Base-by-base conservation (phyloP, 2,329 filamentous ascomycete species). In the Exophiala dermatitidis region DNA sequence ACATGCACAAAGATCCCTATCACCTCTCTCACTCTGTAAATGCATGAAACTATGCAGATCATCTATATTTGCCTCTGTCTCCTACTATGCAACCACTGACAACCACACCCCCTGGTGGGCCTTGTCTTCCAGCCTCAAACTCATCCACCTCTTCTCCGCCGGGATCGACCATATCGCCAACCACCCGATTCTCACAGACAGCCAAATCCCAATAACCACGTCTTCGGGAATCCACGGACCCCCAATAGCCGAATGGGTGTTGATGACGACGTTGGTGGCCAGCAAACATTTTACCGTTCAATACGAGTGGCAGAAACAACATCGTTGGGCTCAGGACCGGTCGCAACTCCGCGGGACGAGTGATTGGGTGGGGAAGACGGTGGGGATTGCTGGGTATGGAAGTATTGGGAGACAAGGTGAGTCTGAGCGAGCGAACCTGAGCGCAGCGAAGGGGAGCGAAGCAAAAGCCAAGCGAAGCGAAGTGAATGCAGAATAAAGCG, bases 181-280 rank as follows among this genome's bases (percentile, higher is more conserved):
- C n/a, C 68, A 77, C 51, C 78, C 79, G 0, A 72, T 83, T 38
- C 75, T 79, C 57, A 77, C 68, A 4, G 67, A 75, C 44, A 76
- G 73, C 9, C 63, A 76, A 29, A 75, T 83, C 47, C 71, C 75
- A 0, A 69, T 83, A 52, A 77, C 77, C 2, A 81, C 76, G 2
- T 74, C 73, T 33, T 77, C 74, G 3, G 72, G 80, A 28, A 76
- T 83, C 44, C 80, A 82, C 62, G 80, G 79, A 1, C 82, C 83
- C 0, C 80, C 82, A 52, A 85, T 85, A 46, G 74, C 81, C 0
- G 83, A 85, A 69, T 86, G 82, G 82, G 77, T 82, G 8, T 67
- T 84, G 30, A 73, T 84, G 74, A 83, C 82, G 61, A 75, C 77
- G 50, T 69, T 85, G 2, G 72, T 77, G n/a, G 71, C 77, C 28